Percentiles rank a stretch among this genome's conserved stretches.
These are phyloP conservation scores for Claviceps pusilla DNA, from an alignment of 2,329 filamentous ascomycete genomes.

Conservation along the genomic window DNA sequence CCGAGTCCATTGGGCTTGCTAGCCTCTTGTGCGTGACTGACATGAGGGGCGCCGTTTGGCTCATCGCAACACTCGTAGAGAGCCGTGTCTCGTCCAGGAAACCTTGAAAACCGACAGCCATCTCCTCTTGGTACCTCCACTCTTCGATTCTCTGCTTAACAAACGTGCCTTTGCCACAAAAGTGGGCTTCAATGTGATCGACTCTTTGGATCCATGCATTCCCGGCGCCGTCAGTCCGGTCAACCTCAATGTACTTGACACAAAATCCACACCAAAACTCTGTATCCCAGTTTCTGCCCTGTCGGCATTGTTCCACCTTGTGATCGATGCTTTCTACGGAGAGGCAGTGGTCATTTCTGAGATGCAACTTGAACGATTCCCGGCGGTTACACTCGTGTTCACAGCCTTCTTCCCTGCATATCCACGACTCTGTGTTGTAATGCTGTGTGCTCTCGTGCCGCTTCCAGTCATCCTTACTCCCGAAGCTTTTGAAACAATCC, in stretches of 20 bases:
- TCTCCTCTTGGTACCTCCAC: conserved; percentile 31
- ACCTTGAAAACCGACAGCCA: not conserved
- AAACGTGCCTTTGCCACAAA: conserved; percentile 34
- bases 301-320: conserved; percentile 37
- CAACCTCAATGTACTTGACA: conserved; percentile 35
- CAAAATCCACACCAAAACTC: conserved; percentile 89
- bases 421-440: conserved; percentile 55
- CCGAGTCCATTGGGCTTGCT: not conserved
- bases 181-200: conserved; percentile 64
- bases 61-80: not conserved
- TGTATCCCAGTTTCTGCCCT: conserved; percentile 48
- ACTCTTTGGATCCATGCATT: conserved; percentile 43
- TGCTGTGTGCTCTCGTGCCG: conserved; percentile 76
- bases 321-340: conserved; percentile 21
- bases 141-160: conserved; percentile 32
- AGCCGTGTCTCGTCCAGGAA: conserved; percentile 6
- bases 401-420: conserved; percentile 46
- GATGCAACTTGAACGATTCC: conserved; percentile 46
- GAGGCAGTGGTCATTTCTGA: conserved; percentile 32
- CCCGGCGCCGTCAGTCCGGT: conserved; percentile 19
- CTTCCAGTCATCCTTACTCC: conserved; percentile 93
- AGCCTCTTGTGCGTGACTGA: not conserved
- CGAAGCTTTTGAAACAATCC: conserved; percentile 57
- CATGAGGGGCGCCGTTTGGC: not conserved
- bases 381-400: conserved; percentile 42